Evolutionary conservation across 148 eudicot genomes (phyloP), one percentile per base, ranked within the genome.

Genomic region (Silene uniflora): DNA sequence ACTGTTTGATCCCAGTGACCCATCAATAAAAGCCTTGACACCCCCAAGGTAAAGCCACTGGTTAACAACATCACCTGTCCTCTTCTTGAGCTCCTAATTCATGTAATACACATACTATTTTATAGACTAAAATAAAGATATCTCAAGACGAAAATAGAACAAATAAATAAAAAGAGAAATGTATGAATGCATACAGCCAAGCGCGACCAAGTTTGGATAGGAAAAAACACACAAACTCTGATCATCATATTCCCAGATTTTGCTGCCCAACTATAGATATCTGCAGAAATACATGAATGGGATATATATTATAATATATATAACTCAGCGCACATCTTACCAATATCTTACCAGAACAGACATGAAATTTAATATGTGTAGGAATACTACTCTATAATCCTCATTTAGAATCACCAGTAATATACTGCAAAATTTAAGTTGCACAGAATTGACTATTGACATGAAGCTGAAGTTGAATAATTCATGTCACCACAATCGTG

Each of bases 1-100:
- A 86, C 98, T 96, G 62, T 87, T 91, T 74, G 99, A 96, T 49
- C 98, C 99, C 86, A 96, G 67, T 44, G 99, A 91, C 80, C 99
- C 99, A 87, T 96, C 99, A 73, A 85, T 79, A 81, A 89, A 96
- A 67, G 92, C 93, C 83, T 96, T 96, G 44, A 92, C 89, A 47
- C 99, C 99, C 25, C 99, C 99, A 60, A 96, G 78, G 84, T 91
- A 89, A 76, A 96, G 81, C 97, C 98, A 88, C 76, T 87, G 81
- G 77, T 93, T 92, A 82, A 91, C 74, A 77, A 74, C 86, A 73
- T 69, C 92, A 39, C 94, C 94, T 46, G 78, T 83, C 80, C 65
- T 77, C 64, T 82, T 83, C 77, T 87, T 80, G 80, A 88, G 88
- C 78, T 86, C 92, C 97, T 95, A 69, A 65, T 32, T n/a, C 64